These are phyloP conservation scores for Amylocarpus encephaloides DNA, from an alignment of 2,329 filamentous ascomycete genomes.

Conservation along the genomic window DNA sequence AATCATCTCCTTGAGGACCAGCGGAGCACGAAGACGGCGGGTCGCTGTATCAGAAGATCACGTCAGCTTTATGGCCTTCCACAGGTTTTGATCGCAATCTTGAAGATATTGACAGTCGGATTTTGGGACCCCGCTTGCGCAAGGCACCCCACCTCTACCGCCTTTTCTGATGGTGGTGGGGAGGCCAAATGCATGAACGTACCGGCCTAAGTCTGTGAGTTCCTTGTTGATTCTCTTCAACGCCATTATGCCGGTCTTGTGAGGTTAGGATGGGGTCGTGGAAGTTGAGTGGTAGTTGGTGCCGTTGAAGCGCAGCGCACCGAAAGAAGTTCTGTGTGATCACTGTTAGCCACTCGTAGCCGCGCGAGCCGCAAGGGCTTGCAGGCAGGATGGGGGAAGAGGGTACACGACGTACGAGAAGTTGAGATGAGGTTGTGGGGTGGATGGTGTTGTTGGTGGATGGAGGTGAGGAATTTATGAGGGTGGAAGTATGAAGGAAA, in stretches of 20 bases:
- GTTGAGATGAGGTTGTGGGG: not conserved
- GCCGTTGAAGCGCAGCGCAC: conserved; percentile 24
- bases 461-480: conserved; percentile 1
- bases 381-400: not conserved
- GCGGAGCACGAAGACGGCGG: conserved; percentile 98
- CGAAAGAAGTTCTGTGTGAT: conserved; percentile 18
- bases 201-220: conserved; percentile 85
- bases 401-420: conserved; percentile 10
- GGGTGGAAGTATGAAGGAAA: conserved; percentile 1
- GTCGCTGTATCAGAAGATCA: conserved; percentile 55
- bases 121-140: conserved; percentile 29
- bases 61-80: conserved; percentile 18
- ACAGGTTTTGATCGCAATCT: conserved; percentile 1
- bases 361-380: conserved; percentile 19
- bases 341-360: conserved; percentile 25
- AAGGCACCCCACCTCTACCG: conserved; percentile 24
- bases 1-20: conserved; percentile 91
- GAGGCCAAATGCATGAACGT: conserved; percentile 36
- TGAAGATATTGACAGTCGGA: conserved; percentile 30
- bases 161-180: conserved; percentile 15
- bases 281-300: conserved; percentile 17
- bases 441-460: not conserved
- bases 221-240: conserved; percentile 95
- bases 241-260: conserved; percentile 53
- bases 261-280: conserved; percentile 21